phyloP scores from a whole-genome alignment of 1,284 basidiomycete species.

The Irpex lacteus region DNA sequence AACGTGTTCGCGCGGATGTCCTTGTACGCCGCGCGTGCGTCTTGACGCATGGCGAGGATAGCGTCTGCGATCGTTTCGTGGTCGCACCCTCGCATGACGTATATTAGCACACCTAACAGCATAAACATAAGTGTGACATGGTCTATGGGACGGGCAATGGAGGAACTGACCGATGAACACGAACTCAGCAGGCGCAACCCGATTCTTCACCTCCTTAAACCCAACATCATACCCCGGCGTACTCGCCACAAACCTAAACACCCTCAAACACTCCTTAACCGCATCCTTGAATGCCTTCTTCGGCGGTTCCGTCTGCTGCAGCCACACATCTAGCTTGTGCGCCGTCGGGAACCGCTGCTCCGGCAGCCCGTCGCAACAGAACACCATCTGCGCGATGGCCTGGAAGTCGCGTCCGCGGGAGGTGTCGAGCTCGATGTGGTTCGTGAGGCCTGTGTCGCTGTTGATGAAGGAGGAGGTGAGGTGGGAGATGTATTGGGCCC shows the following conservation, averaged over 20 bases:
- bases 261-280: conserved; percentile 48
- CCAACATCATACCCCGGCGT: conserved; percentile 34
- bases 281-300: conserved; percentile 41
- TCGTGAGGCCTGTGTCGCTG: conserved; percentile 39
- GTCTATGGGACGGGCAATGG: neutral
- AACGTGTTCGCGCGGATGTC: conserved; percentile 60
- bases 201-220: conserved; percentile 49
- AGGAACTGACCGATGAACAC: conserved; percentile 61
- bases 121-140: neutral
- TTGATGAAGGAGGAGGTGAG: no score
- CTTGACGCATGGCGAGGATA: conserved; percentile 49
- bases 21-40: conserved; percentile 48
- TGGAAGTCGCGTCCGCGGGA: conserved; percentile 70
- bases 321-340: conserved; percentile 56
- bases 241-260: conserved; percentile 52
- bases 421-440: conserved; percentile 54
- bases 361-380: conserved; percentile 54
- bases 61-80: conserved; percentile 46
- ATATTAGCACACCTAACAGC: conserved; percentile 54
- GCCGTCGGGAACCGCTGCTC: conserved; percentile 48
- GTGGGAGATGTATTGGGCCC: conserved; percentile 50
- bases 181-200: conserved; percentile 74
- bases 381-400: conserved; percentile 62
- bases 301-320: conserved; percentile 44
- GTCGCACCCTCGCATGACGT: conserved; percentile 39